Conservation (phyloP, 2,329 filamentous ascomycete genomes). For the Colletotrichum abscissum region DNA sequence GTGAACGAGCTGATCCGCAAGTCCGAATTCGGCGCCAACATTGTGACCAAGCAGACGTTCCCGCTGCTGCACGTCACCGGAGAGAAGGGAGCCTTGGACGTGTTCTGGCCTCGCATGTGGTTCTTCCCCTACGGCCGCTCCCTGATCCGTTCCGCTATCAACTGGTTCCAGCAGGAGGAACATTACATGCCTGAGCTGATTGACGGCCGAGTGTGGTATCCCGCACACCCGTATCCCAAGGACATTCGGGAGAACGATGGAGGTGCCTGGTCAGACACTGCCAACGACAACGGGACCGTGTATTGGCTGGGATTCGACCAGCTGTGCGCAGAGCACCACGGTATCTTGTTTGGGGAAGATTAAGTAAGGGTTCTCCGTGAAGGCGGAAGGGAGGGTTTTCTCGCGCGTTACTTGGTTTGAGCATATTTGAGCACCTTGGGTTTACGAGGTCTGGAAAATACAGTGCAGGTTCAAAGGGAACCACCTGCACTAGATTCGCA, state of each 20-base stretch:
- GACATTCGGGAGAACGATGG: constrained; percentile 27
- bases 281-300: constrained; percentile 30
- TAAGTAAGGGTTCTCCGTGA: not conserved
- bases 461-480: constrained; percentile 9
- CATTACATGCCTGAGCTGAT: constrained; percentile 43
- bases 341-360: constrained; percentile 33
- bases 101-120: constrained; percentile 50
- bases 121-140: constrained; percentile 48
- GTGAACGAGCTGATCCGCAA: constrained; percentile 45
- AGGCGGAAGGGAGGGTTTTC: not conserved
- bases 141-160: constrained; percentile 44
- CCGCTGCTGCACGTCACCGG: constrained; percentile 53
- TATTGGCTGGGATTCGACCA: constrained; percentile 34
- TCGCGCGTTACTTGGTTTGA: not conserved
- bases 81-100: constrained; percentile 45
- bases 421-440: constrained; percentile 15
- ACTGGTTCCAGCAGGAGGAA: constrained; percentile 38
- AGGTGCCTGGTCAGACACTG: constrained; percentile 35
- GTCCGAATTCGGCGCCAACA: constrained; percentile 50
- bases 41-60: constrained; percentile 49
- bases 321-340: constrained; percentile 31
- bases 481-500: constrained; percentile 15
- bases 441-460: constrained; percentile 19
- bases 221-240: constrained; percentile 30
- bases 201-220: constrained; percentile 46